phyloP scores from a whole-genome alignment of 495 filamentous ascomycete genomes.

The Beverwykella pulmonaria region DNA sequence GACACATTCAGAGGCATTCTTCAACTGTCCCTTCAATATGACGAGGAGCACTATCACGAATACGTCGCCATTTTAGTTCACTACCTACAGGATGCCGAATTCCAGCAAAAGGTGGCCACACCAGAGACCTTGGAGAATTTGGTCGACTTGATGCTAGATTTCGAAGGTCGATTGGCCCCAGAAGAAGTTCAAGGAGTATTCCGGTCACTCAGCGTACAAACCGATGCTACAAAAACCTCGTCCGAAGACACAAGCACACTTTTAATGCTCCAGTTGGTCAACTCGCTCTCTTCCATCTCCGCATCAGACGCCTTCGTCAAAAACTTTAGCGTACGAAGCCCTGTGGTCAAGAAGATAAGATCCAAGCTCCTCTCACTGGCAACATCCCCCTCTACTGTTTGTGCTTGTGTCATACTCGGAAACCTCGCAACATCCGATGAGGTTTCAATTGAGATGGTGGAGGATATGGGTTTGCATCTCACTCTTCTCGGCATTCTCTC shows the following conservation, averaged over 20 bases:
- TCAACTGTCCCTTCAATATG: conserved; percentile 10
- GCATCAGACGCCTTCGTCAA: conserved; percentile 33
- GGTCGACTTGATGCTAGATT: conserved; percentile 26
- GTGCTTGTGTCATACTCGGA: conserved; percentile 33
- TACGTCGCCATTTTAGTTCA: conserved; percentile 19
- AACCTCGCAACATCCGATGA: conserved; percentile 36
- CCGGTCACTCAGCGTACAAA: conserved; percentile 3
- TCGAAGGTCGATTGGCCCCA: conserved; percentile 11
- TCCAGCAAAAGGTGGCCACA: conserved; percentile 19
- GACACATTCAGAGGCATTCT: conserved; percentile 10
- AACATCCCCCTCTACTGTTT: conserved; percentile 25
- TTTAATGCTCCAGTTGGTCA: conserved; percentile 27
- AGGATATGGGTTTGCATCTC: conserved; percentile 21
- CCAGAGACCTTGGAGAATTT: conserved; percentile 17
- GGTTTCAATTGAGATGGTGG: conserved; percentile 25
- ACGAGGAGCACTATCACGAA: conserved; percentile 33
- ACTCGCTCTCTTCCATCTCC: conserved; percentile 27
- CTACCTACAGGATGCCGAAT: conserved; percentile 30
- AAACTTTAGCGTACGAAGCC: conserved; percentile 3
- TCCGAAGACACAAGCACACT: conserved; percentile 18
- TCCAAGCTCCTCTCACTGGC: conserved; percentile 17
- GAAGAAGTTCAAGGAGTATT: conserved; percentile 23
- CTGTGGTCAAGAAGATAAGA: conserved; percentile 22
- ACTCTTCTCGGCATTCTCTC: conserved; percentile 25
- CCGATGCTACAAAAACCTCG: conserved; percentile 3